Conservation (phyloP, 2,329 filamentous ascomycete genomes). For the Cladosporium sp. region DNA sequence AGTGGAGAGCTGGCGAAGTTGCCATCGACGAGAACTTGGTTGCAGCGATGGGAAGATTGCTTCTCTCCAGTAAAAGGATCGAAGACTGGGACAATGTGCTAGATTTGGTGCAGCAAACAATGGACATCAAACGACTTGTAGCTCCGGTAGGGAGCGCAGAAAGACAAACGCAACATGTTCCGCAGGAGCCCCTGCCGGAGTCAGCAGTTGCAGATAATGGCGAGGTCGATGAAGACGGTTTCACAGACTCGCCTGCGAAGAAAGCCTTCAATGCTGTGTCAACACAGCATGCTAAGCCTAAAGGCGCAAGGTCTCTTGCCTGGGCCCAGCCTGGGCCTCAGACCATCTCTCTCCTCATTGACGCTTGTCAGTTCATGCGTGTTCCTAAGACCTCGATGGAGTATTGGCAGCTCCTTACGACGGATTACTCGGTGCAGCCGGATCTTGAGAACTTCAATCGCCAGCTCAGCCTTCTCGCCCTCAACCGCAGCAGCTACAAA, state of each 20-base stretch:
- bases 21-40: constrained; percentile 72
- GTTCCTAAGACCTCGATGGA: constrained; percentile 56
- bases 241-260: constrained; percentile 22
- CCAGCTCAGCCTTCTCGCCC: constrained; percentile 61
- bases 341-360: constrained; percentile 62
- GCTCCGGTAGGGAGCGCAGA: constrained; percentile 29
- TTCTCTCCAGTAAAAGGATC: constrained; percentile 57
- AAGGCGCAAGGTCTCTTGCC: constrained; percentile 18
- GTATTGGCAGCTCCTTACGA: constrained; percentile 73
- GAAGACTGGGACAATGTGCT: constrained; percentile 66
- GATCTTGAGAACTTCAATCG: constrained; percentile 65
- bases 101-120: constrained; percentile 71
- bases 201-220: constrained; percentile 3
- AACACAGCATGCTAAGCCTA: constrained; percentile 12
- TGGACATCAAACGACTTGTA: constrained; percentile 60
- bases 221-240: constrained; percentile 18
- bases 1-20: constrained; percentile 67
- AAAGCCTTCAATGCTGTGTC: constrained; percentile 24
- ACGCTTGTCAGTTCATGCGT: constrained; percentile 55
- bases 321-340: constrained; percentile 47
- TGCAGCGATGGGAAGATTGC: constrained; percentile 69
- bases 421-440: constrained; percentile 56
- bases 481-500: constrained; percentile 58
- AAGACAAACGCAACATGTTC: constrained; percentile 25
- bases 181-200: constrained; percentile 10